Base-by-base conservation (phyloP, 2,329 filamentous ascomycete species). In the Aureobasidium pullulans region DNA sequence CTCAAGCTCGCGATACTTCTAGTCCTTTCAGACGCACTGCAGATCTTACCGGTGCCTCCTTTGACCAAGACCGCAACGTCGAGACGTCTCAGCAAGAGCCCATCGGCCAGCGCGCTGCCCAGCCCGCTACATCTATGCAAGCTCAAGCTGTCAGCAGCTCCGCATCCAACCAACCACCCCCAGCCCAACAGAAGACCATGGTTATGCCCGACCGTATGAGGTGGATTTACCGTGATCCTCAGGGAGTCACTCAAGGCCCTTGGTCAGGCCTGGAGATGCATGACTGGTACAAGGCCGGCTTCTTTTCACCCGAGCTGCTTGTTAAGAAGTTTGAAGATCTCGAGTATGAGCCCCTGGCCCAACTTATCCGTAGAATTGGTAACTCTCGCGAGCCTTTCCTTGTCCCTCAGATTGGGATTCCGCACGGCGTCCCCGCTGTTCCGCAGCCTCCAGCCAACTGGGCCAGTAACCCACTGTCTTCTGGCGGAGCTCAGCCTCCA, bases 131-230 rank as follows among this genome's bases (percentile, higher is more conserved):
- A 13, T 23, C 46, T 4, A 43, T 43, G 32, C 73, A 73, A 56
- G 66, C 70, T 6, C 72, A 72, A 52, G 68, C 68, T 34, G 70
- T 75, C 7, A 73, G 71, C 58, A 79, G 75, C 63, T 75, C 84
- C 13, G 80, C 84, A n/a, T 78, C 85, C 6, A 83, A 82, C 50
- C 87, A 91, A 64, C 82, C 90, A 50, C 85, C 86, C 31, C 76
- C 83, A 49, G 77, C 83, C 31, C 87, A 89, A 68, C 84, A 88
- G 64, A 86, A 90, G 15, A 92, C 88, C 46, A 97, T 99, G 92
- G 93, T 99, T 5, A 97, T 99, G 94, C 94, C 94, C 2, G 94
- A 99, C 72, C 83, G 95, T 13, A 99, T 99, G 91, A 83, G 93
- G 67, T 99, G 94, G 94, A 93, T 96, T 16, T 99, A 99, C 71